A percentile compares a stretch with the other conserved stretches of the same genome.
These are phyloP conservation scores for Pseudogymnoascus verrucosus DNA, from an alignment of 2,329 filamentous ascomycete genomes.

Conservation along the genomic window DNA sequence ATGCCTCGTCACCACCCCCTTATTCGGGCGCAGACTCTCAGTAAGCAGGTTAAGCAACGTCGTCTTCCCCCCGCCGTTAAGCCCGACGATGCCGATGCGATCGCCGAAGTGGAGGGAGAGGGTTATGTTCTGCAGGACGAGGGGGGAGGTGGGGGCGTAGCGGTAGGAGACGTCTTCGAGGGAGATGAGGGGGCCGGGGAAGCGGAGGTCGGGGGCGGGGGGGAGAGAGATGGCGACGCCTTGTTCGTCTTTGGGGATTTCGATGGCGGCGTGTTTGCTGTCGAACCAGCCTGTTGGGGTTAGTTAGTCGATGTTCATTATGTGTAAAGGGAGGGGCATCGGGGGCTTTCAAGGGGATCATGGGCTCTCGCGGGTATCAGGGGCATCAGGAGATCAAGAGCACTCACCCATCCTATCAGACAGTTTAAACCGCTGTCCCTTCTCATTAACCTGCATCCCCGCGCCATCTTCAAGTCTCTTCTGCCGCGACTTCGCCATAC, in stretches of 20 bases:
- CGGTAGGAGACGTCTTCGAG: conserved; percentile 61
- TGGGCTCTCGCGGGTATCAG: not conserved
- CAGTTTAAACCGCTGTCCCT: conserved; percentile 70
- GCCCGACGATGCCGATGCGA: conserved; percentile 64
- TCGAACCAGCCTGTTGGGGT: conserved; percentile 24
- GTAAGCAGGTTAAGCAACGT: conserved; percentile 67
- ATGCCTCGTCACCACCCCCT: conserved; percentile 57
- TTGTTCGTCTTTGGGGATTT: conserved; percentile 57
- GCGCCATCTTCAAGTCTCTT: conserved; percentile 77
- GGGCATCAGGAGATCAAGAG: no score
- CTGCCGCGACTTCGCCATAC: conserved; percentile 76
- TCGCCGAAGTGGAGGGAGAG: conserved; percentile 67
- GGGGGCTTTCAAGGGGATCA: not conserved
- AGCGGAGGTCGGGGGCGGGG: conserved; percentile 60
- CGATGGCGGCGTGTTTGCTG: conserved; percentile 52
- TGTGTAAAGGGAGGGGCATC: not conserved
- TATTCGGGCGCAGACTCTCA: conserved; percentile 48
- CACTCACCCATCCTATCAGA: conserved; percentile 29
- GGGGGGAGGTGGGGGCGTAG: conserved; percentile 42
- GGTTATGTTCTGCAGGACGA: conserved; percentile 53
- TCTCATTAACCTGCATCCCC: conserved; percentile 66
- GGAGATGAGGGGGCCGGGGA: conserved; percentile 65
- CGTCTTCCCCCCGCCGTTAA: conserved; percentile 78
- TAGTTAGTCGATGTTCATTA: not conserved
- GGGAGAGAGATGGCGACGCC: conserved; percentile 51